Evolutionary conservation across 306 rosid genomes (phyloP).

Genomic region (Luffa acutangula): DNA sequence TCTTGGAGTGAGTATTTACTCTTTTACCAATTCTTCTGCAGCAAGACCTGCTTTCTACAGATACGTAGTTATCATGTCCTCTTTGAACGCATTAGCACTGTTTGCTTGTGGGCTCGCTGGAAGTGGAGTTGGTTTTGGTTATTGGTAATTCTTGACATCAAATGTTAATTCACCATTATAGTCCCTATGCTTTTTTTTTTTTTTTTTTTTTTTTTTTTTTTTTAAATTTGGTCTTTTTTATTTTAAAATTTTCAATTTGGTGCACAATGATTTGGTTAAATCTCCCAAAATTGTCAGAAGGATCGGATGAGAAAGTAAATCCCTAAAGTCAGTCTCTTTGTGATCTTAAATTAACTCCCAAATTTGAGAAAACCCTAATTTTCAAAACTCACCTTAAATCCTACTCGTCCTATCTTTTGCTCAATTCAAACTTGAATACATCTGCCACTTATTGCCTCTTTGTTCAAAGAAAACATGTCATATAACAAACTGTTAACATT

Average conservation of each 20-base stretch:
- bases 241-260: neutral
- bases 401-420: neutral
- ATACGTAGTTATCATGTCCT: conserved; percentile 65
- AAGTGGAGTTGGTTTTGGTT: conserved; percentile 67
- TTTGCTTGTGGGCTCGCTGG: conserved; percentile 69
- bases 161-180: neutral
- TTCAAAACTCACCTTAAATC: neutral
- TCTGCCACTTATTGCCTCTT: neutral
- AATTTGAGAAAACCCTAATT: neutral
- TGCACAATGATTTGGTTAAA: neutral
- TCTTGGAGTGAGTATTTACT: neutral
- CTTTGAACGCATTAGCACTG: conserved; percentile 39
- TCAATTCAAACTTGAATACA: neutral
- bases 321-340: neutral
- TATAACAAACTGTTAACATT: too few relatives aligned
- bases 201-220: too few relatives aligned
- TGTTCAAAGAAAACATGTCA: neutral
- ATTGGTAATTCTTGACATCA: conserved; percentile 39
- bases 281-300: neutral
- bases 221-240: neutral
- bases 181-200: neutral
- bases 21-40: conserved; percentile 24
- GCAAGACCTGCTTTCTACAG: conserved; percentile 95
- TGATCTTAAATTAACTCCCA: neutral
- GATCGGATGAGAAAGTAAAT: neutral